phyloP scores from a whole-genome alignment of 306 rosid genomes.

The Psophocarpus tetragonolobus region DNA sequence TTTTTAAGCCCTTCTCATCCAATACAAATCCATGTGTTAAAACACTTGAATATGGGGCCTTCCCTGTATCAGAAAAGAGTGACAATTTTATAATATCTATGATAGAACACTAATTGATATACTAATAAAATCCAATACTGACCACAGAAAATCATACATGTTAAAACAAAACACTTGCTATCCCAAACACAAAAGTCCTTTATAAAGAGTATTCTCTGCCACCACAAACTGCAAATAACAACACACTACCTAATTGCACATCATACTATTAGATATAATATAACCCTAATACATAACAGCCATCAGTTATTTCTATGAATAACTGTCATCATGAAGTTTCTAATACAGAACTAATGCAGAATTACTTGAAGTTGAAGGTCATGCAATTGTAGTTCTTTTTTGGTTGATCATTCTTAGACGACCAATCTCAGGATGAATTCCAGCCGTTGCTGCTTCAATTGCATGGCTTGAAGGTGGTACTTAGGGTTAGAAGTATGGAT shows the following conservation, averaged over 20 bases:
- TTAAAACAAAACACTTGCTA: not conserved
- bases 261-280: not conserved
- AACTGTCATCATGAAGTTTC: not conserved
- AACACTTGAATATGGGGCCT: slow-evolving; percentile 91
- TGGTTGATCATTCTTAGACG: not conserved
- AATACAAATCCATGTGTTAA: slow-evolving; percentile 94
- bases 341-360: not conserved
- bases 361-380: no score
- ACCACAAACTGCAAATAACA: not conserved
- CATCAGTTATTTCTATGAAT: not conserved
- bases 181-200: not conserved
- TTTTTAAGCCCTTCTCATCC: slow-evolving; percentile 97
- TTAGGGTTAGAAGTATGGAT: not conserved
- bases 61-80: slow-evolving; percentile 61
- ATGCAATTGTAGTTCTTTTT: no score
- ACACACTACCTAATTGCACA: not conserved
- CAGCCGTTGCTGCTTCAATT: not conserved
- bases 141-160: not conserved
- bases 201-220: not conserved
- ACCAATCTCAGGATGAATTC: not conserved
- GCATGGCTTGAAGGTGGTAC: not conserved
- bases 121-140: not conserved
- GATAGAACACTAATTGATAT: not conserved
- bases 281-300: not conserved
- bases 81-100: slow-evolving; percentile 30